Conservation (phyloP, 441 rosid species). For the Populus hybrid region DNA sequence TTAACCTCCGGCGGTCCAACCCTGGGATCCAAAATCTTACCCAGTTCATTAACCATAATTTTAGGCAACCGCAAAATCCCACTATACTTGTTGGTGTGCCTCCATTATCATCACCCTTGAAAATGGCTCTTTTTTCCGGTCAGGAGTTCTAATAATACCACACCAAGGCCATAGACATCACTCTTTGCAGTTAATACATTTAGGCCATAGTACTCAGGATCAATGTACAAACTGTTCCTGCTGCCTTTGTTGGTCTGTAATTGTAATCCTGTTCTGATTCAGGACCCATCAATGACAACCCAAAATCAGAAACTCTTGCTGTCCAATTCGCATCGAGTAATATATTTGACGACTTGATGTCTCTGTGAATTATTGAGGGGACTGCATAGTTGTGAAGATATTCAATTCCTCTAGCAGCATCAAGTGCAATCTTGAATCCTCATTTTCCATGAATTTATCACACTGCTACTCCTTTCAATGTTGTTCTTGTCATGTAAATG, state of each 20-base stretch:
- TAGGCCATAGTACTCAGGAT: slow-evolving; percentile 77
- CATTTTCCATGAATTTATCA: slow-evolving; percentile 74
- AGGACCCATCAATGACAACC: slow-evolving; percentile 72
- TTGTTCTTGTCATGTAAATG: slow-evolving; percentile 65
- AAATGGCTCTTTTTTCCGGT: slow-evolving; percentile 82
- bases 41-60: slow-evolving; percentile 41
- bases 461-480: slow-evolving; percentile 41
- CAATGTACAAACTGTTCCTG: slow-evolving; percentile 88
- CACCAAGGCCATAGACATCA: slow-evolving; percentile 85
- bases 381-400: no score
- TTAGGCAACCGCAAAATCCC: slow-evolving; percentile 62
- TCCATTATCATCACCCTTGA: slow-evolving; percentile 37
- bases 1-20: slow-evolving; percentile 50
- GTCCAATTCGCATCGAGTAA: slow-evolving; percentile 67
- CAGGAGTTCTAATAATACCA: slow-evolving; percentile 70
- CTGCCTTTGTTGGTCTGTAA: slow-evolving; percentile 54
- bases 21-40: slow-evolving; percentile 49
- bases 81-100: slow-evolving; percentile 59
- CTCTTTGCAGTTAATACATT: slow-evolving; percentile 74
- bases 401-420: no score
- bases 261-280: slow-evolving; percentile 42
- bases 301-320: slow-evolving; percentile 86
- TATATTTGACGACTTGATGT: slow-evolving; percentile 71
- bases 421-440: slow-evolving; percentile 79
- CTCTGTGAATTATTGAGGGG: no score